A percentile compares a stretch with the other conserved stretches of the same genome.
Conservation (phyloP, 768 basidiomycete genomes). For the Leucocoprinus leucothites region DNA sequence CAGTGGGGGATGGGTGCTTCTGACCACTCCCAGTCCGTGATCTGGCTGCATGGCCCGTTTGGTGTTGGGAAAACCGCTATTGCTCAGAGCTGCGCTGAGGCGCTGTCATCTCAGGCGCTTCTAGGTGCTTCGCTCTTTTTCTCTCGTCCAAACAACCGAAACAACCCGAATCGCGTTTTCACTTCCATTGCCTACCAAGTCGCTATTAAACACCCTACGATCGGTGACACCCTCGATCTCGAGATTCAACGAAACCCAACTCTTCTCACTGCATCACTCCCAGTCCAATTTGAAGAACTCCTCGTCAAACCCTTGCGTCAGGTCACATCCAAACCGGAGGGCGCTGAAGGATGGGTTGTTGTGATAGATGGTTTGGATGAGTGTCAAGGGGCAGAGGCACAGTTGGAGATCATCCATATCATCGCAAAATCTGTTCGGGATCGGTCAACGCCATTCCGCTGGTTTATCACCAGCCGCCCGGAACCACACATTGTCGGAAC, state of each 20-base stretch:
- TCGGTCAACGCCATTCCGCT: neutral
- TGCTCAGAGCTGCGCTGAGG: too few species aligned
- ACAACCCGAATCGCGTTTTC: neutral
- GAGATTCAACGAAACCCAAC: neutral
- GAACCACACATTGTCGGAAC: constrained; percentile 9
- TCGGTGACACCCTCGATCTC: neutral
- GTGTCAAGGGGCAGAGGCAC: neutral
- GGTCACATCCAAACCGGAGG: neutral
- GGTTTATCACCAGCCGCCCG: constrained; percentile 11
- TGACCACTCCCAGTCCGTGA: too few species aligned
- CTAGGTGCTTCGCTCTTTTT: too few species aligned
- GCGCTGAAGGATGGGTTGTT: neutral
- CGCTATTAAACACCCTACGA: neutral
- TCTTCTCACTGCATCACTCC: neutral
- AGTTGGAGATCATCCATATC: neutral
- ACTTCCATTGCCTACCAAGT: neutral
- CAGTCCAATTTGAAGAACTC: neutral
- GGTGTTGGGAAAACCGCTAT: too few species aligned
- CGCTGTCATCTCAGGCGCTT: too few species aligned
- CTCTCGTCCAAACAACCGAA: neutral
- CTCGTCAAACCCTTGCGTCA: neutral
- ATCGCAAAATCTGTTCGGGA: neutral
- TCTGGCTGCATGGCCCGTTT: too few species aligned
- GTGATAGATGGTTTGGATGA: constrained; percentile 14
- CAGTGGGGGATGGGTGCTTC: too few species aligned